Evolutionary conservation across 2,329 filamentous ascomycete genomes (phyloP).

Genomic region (Penicillium sp.): DNA sequence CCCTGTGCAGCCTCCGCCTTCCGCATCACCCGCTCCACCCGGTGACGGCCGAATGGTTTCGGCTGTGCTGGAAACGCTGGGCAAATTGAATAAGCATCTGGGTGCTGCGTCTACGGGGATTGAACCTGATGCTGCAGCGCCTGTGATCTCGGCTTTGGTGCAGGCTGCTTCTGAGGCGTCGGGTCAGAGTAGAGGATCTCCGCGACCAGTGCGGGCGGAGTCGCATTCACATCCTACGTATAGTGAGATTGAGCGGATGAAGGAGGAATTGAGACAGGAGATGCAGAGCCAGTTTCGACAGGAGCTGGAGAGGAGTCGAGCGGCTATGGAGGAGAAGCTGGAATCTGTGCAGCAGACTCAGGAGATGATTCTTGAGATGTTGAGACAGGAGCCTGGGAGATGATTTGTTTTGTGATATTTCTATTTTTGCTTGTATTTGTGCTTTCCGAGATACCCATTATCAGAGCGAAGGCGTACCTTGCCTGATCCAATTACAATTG

Average conservation of each 20-base stretch:
- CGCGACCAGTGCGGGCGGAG: background rate
- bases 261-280: constrained; percentile 37
- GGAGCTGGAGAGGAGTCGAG: constrained; percentile 36
- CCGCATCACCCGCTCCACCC: constrained; percentile 15
- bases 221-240: background rate
- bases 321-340: constrained; percentile 36
- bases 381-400: constrained; percentile 34
- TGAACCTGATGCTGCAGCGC: constrained; percentile 15
- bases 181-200: background rate
- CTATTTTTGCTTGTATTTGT: background rate
- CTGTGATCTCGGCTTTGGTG: constrained; percentile 27
- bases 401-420: background rate
- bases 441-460: constrained; percentile 22
- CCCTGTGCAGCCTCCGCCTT: constrained; percentile 12
- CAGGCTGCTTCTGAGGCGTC: constrained; percentile 14
- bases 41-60: constrained; percentile 30
- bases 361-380: constrained; percentile 44
- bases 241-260: constrained; percentile 25
- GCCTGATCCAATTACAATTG: background rate
- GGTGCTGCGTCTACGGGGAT: constrained; percentile 25
- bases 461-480: background rate
- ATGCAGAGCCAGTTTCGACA: constrained; percentile 34
- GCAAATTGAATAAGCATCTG: constrained; percentile 40
- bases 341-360: constrained; percentile 43
- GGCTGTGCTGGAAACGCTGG: constrained; percentile 39